Evolutionary conservation across 106 monocot species (phyloP).

Genomic region (Chionographis japonica): DNA sequence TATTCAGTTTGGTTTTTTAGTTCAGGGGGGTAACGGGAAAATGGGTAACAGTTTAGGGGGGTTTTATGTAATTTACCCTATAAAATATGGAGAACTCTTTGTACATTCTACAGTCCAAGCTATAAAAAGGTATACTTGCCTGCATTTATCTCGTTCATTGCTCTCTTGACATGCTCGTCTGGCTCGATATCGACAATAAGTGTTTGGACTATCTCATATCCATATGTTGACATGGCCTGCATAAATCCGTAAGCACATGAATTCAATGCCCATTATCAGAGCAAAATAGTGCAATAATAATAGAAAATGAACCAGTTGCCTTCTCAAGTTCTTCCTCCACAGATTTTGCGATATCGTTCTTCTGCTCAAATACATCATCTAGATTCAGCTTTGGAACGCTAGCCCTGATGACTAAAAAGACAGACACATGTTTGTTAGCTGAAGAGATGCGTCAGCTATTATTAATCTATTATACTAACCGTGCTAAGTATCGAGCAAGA

Average conservation of each 20-base stretch:
- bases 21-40: too few relatives aligned
- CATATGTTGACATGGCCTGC: constrained; percentile 46
- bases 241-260: not conserved
- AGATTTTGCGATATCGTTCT: constrained; percentile 45
- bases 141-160: constrained; percentile 53
- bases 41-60: too few relatives aligned
- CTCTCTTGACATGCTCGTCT: constrained; percentile 35
- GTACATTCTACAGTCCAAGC: too few relatives aligned
- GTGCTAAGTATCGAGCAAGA: too few relatives aligned
- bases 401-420: constrained; percentile 16
- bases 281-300: too few relatives aligned
- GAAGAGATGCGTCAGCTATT: too few relatives aligned
- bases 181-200: constrained; percentile 49
- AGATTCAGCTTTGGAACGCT: constrained; percentile 24
- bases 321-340: constrained; percentile 44
- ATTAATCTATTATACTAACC: too few relatives aligned
- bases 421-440: too few relatives aligned
- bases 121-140: constrained; percentile 6
- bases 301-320: not conserved
- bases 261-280: not conserved
- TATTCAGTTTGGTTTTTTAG: too few relatives aligned
- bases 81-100: too few relatives aligned
- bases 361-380: constrained; percentile 22
- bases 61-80: not conserved
- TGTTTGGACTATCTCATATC: constrained; percentile 44